Evolutionary conservation across 305 asterid genomes (phyloP), one percentile per base, ranked within the genome.

Genomic region (Salvia sclarea): DNA sequence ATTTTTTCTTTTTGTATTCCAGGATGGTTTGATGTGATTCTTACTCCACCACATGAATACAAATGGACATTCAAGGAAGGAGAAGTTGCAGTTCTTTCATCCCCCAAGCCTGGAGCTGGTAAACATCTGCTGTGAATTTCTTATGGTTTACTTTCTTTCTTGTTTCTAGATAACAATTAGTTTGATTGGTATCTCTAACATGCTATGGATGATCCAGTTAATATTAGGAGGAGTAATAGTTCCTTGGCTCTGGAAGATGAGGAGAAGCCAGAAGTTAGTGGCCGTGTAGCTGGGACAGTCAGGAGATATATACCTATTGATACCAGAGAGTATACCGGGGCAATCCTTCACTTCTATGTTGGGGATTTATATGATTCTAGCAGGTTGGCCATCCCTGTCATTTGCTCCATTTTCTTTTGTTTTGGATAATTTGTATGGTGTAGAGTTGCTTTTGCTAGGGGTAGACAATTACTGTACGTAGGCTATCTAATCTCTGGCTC

Each of bases 1-100:
- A n/a, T 60, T 63, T 72, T 64, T 64, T 75, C 61, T 60, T 61
- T 74, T 69, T 49, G 72, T 55, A 56, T 73, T 68, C 73, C 84
- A 91, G 98, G 99, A 78, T 91, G 98, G 99, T 95, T 80, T 80
- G 99, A 94, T 84, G 99, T 87, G 75, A 85, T 89, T 76, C 79
- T 94, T 41, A 60, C 74, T 69, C 93, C 98, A 22, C 85, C 87
- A n/a, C 80, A 81, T 61, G 96, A 91, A 70, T 61, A 79, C 85
- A 91, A 86, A 78, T 94, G 97, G 99, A 78, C 84, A 40, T 94
- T 94, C 78, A 94, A 94, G 80, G 99, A 91, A 74, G 98, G 99
- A 35, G 99, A 94, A 67, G 99, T 94, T 65, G 99, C 99, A 62
- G 98, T 94, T 77, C 90, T 94, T 65, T 94, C 99, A 64, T 80